phyloP scores from a whole-genome alignment of 495 filamentous ascomycete species.

The Hapsidospora chrysogenum region DNA sequence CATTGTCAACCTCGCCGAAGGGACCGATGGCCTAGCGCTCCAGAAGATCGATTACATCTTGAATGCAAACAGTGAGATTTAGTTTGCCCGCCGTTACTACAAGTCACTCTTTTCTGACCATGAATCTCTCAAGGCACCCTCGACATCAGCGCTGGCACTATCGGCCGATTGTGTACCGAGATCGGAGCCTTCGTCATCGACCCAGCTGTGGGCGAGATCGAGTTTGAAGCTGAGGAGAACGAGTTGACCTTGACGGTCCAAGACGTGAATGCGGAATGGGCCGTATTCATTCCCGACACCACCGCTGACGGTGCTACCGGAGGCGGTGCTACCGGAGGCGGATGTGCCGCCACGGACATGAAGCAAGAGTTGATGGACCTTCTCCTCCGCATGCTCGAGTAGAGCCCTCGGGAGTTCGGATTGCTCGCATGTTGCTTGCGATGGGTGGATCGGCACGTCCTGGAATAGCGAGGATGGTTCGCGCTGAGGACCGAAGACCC shows the following conservation, averaged over 20 bases:
- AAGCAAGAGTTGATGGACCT: no score
- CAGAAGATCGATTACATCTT: slow-evolving; percentile 23
- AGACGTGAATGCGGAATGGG: slow-evolving; percentile 20
- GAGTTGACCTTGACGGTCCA: slow-evolving; percentile 17
- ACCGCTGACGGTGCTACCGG: slow-evolving; percentile 6
- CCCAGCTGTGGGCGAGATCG: slow-evolving; percentile 17
- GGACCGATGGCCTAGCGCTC: slow-evolving; percentile 14
- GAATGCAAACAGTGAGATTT: slow-evolving; percentile 13
- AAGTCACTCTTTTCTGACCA: neutral
- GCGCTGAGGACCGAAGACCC: no score
- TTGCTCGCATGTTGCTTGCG: no score
- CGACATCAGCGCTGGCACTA: slow-evolving; percentile 15
- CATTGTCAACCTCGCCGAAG: slow-evolving; percentile 13
- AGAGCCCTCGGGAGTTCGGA: no score
- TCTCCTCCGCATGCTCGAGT: no score
- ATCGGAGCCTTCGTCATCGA: slow-evolving; percentile 17
- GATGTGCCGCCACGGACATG: no score
- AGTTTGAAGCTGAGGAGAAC: slow-evolving; percentile 28
- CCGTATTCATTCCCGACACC: slow-evolving; percentile 16
- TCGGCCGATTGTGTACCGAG: slow-evolving; percentile 16
- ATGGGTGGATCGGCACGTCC: no score
- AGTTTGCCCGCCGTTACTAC: neutral
- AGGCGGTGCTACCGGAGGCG: no score
- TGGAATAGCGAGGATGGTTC: no score
- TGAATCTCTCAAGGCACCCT: slow-evolving; percentile 6